Evolutionary conservation across 129 eudicot genomes (phyloP).

Genomic region (Oenanthe sinensis): DNA sequence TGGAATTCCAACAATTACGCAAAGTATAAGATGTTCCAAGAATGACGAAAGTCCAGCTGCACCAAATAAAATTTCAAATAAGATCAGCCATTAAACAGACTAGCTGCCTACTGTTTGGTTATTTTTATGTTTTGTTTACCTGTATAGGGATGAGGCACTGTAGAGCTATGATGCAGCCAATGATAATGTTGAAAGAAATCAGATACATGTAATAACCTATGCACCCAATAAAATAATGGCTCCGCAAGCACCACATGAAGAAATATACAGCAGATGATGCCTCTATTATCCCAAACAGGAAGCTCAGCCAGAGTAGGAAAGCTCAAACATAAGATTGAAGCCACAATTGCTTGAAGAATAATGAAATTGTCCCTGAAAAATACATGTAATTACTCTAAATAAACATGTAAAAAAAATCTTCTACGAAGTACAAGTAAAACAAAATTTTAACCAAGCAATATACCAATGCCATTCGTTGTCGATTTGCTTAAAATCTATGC

Average conservation of each 20-base stretch:
- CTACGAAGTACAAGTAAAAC: not conserved
- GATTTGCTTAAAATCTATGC: constrained; percentile 57
- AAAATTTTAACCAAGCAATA: not conserved
- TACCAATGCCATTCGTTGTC: constrained; percentile 87
- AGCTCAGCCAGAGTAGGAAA: constrained; percentile 43
- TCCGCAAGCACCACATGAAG: constrained; percentile 60
- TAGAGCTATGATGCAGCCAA: constrained; percentile 75
- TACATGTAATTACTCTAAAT: not conserved
- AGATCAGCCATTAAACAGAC: not conserved
- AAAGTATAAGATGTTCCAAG: constrained; percentile 64
- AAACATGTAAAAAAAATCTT: not conserved
- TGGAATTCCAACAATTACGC: constrained; percentile 55
- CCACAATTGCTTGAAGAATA: constrained; percentile 61
- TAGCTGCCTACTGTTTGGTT: not conserved
- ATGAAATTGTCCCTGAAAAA: constrained; percentile 66
- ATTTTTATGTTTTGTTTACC: not conserved
- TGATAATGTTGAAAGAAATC: constrained; percentile 42
- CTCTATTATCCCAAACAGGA: constrained; percentile 55
- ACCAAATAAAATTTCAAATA: constrained; percentile 18
- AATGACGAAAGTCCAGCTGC: constrained; percentile 71
- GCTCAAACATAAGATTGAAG: constrained; percentile 37
- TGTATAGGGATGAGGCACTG: constrained; percentile 45
- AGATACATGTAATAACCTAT: constrained; percentile 50
- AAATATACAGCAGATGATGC: constrained; percentile 39
- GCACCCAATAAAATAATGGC: constrained; percentile 69